Base-by-base conservation (phyloP, 768 basidiomycete species). In the Boletales sp. region DNA sequence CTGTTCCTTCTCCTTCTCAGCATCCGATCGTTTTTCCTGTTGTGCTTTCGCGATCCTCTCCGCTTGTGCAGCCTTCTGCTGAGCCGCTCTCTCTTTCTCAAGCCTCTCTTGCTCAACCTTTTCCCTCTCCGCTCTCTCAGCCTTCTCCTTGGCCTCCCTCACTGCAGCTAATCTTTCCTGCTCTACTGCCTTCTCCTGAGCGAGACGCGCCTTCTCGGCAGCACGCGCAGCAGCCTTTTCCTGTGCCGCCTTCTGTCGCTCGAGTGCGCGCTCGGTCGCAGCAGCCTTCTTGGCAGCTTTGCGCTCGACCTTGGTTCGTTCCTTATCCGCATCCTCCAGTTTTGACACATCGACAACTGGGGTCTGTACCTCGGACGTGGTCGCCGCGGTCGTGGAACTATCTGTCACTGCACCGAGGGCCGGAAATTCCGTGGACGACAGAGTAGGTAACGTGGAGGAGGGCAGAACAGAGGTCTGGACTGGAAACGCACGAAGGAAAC, bases 351-450 rank as follows among this genome's bases (percentile, higher is more conserved):
- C 66, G 34, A 28, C 43, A 18, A 19, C 25, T 25, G 44, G 50
- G 3, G 30, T 49, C 44, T 57, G 65, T 13, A 65, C 67, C 45
- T 65, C 69, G 48, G 58, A 36, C 11, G 49, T 41, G 39, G 53
- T 47, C 17, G 51, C 38, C 8, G 45, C 35, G 21, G 43, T 51
- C 18, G 41, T 33, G 18, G 48, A 35, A 33, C 42, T 56, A 38
- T 63, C 54, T 30, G 47, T 54, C 17, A 45, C 54, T 12, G 63
- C 43, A 32, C 59, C 52, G 19, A 91, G 73, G 34, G 87, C 86
- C 46, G 88, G 90, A 65, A 91, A 91, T 67, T 91, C 90, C 63
- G 79, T 71, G 36, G 81, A 71, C 54, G 87, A 87, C 48, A 90
- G 63, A 42, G 69, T 66, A 45, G 75, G 75, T 49, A 76, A 72